Evolutionary conservation across 495 filamentous ascomycete species (phyloP).

Genomic region (Emericellopsis terricola): DNA sequence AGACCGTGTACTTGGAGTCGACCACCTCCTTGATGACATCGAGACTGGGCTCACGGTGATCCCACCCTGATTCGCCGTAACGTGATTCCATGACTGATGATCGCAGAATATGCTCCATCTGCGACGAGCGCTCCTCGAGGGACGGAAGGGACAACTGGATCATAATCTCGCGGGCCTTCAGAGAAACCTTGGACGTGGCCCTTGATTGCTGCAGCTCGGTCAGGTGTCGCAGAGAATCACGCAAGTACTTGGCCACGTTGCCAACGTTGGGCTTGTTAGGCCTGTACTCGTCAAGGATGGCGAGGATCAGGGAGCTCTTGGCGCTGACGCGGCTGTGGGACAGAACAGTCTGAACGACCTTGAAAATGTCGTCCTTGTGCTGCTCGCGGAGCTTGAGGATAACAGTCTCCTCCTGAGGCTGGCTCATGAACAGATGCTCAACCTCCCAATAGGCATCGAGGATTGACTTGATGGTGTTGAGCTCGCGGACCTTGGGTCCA

Average conservation of each 20-base stretch:
- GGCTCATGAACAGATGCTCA: constrained; percentile 73
- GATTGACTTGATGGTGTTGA: constrained; percentile 58
- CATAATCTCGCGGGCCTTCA: constrained; percentile 90
- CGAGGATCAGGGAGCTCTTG: constrained; percentile 87
- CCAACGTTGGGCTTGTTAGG: constrained; percentile 83
- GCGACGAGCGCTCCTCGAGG: constrained; percentile 77
- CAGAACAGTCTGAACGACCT: constrained; percentile 72
- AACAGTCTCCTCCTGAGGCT: constrained; percentile 79
- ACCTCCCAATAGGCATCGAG: constrained; percentile 65
- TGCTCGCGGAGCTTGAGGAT: constrained; percentile 87
- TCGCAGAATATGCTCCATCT: constrained; percentile 98
- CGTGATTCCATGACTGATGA: constrained; percentile 93
- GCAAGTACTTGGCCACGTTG: constrained; percentile 78
- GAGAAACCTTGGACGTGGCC: constrained; percentile 79
- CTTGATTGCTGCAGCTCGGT: constrained; percentile 76
- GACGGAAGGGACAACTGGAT: constrained; percentile 95
- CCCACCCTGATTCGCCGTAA: constrained; percentile 95
- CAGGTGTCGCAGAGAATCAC: constrained; percentile 62
- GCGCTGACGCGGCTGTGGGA: constrained; percentile 83
- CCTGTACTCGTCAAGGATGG: constrained; percentile 83
- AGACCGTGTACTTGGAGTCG: constrained; percentile 95
- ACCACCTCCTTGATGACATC: constrained; percentile 90
- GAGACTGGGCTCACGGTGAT: constrained; percentile 78
- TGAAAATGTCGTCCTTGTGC: constrained; percentile 76
- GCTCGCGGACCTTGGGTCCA: constrained; percentile 82